Percentiles rank a stretch among this genome's conserved stretches.
phyloP scores from a whole-genome alignment of 306 rosid genomes.

The Quercus ilex region DNA sequence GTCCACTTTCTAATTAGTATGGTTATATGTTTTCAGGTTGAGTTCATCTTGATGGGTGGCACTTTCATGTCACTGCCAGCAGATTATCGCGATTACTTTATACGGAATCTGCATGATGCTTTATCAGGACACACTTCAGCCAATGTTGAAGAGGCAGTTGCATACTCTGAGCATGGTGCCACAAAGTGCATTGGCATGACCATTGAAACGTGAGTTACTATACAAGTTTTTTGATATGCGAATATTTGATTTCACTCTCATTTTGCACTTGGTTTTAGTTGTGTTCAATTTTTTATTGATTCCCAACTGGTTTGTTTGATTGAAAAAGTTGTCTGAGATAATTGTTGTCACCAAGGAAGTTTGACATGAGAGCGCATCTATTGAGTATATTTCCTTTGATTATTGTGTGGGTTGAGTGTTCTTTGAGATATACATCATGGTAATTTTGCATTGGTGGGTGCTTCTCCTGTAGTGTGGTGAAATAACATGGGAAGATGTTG shows the following conservation, averaged over 20 bases:
- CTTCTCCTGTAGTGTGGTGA: neutral
- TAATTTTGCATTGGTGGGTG: neutral
- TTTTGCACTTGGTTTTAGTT: neutral
- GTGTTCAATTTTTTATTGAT: neutral
- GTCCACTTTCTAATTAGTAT: conserved; percentile 11
- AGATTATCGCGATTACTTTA: conserved; percentile 90
- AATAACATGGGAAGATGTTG: neutral
- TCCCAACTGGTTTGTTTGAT: neutral
- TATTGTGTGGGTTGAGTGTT: neutral
- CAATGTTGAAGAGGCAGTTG: conserved; percentile 91
- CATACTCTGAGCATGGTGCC: conserved; percentile 88
- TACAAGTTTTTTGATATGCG: neutral
- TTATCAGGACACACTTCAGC: conserved; percentile 97
- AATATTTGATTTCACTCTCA: neutral
- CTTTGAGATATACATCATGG: neutral
- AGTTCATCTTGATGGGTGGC: conserved; percentile 96
- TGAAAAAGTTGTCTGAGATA: neutral
- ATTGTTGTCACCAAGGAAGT: neutral
- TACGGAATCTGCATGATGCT: conserved; percentile 90
- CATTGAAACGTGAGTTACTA: conserved; percentile 75
- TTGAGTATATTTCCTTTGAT: neutral
- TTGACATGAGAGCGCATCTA: neutral
- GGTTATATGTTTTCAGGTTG: conserved; percentile 63
- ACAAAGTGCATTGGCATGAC: conserved; percentile 98
- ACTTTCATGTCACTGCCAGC: conserved; percentile 95